Percentiles rank a stretch among this genome's conserved stretches.
Evolutionary conservation across 1,284 basidiomycete genomes (phyloP).

Genomic region (Somion occarium): DNA sequence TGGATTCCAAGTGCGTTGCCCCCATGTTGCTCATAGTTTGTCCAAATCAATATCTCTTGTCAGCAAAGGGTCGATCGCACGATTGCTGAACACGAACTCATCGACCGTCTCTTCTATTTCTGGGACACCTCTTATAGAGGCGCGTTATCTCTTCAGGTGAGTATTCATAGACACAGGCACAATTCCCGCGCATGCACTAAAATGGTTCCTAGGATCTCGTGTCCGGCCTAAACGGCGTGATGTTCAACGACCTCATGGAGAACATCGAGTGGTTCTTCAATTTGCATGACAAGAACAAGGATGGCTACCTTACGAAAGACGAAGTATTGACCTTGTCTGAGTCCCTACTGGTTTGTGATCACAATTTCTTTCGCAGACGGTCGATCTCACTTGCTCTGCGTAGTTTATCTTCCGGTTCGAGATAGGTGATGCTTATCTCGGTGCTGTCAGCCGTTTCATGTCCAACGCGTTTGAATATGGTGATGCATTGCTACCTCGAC

Average conservation of each 20-base stretch:
- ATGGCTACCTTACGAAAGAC: constrained; percentile 92
- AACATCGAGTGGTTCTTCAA: constrained; percentile 99
- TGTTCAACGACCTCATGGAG: constrained; percentile 97
- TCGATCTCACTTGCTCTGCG: constrained; percentile 4
- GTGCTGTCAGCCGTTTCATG: constrained; percentile 93
- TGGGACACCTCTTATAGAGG: constrained; percentile 85
- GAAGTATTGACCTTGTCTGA: constrained; percentile 95
- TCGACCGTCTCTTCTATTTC: constrained; percentile 81
- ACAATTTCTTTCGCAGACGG: background rate
- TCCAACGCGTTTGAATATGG: constrained; percentile 97
- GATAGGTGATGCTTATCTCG: constrained; percentile 94
- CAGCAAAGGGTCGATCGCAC: constrained; percentile 78
- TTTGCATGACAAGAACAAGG: constrained; percentile 93
- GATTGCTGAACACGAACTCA: constrained; percentile 80
- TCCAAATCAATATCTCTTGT: constrained; percentile 3
- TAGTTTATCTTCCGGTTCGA: constrained; percentile 99
- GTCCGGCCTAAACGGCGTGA: constrained; percentile 83
- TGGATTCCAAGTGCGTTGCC: constrained; percentile 72
- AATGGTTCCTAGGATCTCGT: constrained; percentile 71
- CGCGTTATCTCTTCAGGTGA: constrained; percentile 80
- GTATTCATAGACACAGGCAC: constrained; percentile 12
- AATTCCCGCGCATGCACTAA: background rate
- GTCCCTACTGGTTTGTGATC: constrained; percentile 75
- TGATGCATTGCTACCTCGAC: constrained; percentile 69
- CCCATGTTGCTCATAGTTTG: background rate